Conservation (phyloP, 202 grass and related monocot genomes). For the Digitaria exilis region DNA sequence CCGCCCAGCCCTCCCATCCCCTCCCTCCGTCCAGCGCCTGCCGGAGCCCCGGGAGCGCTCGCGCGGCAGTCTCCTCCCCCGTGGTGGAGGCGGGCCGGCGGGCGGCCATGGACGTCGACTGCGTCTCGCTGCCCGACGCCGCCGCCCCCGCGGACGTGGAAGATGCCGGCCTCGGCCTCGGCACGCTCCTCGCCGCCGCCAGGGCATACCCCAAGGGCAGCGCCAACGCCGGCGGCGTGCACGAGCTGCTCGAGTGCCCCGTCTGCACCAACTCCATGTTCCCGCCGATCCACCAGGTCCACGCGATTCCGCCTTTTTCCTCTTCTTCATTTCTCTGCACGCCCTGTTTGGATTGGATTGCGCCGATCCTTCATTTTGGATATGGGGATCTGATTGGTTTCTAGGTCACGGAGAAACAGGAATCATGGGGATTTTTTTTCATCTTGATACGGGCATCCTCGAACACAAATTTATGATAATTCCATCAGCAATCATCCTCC, state of each 20-base stretch:
- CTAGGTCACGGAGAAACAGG: too few species aligned
- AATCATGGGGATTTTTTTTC: conserved; percentile 4
- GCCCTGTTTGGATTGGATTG: neutral
- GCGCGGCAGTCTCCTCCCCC: too few species aligned
- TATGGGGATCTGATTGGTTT: conserved; percentile 28
- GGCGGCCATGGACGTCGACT: conserved; percentile 61
- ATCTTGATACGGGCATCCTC: neutral
- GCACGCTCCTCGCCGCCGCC: conserved; percentile 27
- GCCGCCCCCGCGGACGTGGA: conserved; percentile 32
- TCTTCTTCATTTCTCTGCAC: neutral
- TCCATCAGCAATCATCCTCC: neutral
- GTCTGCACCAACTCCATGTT: conserved; percentile 97
- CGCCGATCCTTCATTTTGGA: neutral
- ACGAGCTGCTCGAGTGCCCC: conserved; percentile 84
- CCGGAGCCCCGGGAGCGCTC: conserved; percentile 6
- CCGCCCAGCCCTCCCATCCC: neutral
- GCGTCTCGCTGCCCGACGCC: conserved; percentile 57
- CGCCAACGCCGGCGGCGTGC: conserved; percentile 43
- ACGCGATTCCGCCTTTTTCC: neutral
- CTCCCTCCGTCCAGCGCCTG: neutral
- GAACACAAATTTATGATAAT: neutral
- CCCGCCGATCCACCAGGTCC: conserved; percentile 88
- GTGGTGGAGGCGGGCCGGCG: conserved; percentile 24
- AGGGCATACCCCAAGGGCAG: conserved; percentile 21
- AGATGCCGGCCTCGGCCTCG: conserved; percentile 34